These are phyloP conservation scores for Setaria italica DNA, from an alignment of 202 grass and related monocot genomes.

Conservation along the genomic window DNA sequence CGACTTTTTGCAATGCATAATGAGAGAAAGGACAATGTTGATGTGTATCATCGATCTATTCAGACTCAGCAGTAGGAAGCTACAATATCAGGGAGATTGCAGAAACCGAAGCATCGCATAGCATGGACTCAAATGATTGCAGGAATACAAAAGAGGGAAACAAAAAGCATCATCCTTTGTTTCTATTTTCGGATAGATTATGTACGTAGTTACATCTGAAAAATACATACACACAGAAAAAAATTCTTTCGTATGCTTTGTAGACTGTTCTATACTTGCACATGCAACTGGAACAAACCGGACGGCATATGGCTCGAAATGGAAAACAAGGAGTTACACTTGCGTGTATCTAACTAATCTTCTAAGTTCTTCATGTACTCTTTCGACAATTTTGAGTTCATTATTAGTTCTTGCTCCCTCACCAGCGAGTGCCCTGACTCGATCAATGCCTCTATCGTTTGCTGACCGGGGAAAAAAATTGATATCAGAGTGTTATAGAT, in stretches of 20 bases:
- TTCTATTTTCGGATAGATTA: background rate
- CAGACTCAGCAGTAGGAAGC: background rate
- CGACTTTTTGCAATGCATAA: background rate
- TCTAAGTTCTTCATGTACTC: conserved; percentile 95
- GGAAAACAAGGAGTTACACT: background rate
- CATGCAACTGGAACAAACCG: conserved; percentile 22
- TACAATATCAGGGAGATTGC: background rate
- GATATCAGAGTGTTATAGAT: conserved; percentile 12
- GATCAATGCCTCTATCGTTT: conserved; percentile 76
- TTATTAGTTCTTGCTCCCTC: conserved; percentile 84
- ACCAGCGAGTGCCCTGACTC: conserved; percentile 73
- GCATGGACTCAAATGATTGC: background rate
- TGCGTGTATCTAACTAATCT: conserved; percentile 47
- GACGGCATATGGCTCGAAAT: background rate
- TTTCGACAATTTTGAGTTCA: conserved; percentile 79
- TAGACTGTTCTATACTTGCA: conserved; percentile 19
- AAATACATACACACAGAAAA: background rate
- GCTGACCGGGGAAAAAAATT: conserved; percentile 43
- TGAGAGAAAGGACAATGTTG: background rate
- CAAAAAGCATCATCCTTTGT: background rate
- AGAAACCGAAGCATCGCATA: background rate
- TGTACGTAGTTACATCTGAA: background rate
- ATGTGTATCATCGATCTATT: background rate
- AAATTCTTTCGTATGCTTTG: conserved; percentile 7
- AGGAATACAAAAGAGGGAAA: background rate